A percentile compares a stretch with the other conserved stretches of the same genome.
Conservation (phyloP, 1,139 yeast species). For the Geotrichum fermentans region DNA sequence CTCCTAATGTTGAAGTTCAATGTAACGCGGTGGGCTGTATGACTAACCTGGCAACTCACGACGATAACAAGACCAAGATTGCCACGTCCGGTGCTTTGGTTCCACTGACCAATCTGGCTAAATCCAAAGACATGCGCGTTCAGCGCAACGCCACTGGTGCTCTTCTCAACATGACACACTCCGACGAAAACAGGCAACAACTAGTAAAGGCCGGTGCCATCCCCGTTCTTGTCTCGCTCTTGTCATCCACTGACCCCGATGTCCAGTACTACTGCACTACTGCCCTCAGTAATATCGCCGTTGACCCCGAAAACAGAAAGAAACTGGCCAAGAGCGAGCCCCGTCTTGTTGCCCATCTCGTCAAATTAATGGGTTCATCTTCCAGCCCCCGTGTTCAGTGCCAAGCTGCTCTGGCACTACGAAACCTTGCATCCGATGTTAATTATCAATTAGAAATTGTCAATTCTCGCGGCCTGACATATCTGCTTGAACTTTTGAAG, state of each 20-base stretch:
- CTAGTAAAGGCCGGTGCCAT: slow-evolving; percentile 97
- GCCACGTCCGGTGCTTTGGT: slow-evolving; percentile 96
- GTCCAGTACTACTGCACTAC: slow-evolving; percentile 98
- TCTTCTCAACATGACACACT: slow-evolving; percentile 93
- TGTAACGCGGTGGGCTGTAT: slow-evolving; percentile 99
- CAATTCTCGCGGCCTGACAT: slow-evolving; percentile 81
- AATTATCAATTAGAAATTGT: slow-evolving; percentile 90
- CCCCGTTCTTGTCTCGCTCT: slow-evolving; percentile 86
- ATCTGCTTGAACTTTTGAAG: slow-evolving; percentile 78
- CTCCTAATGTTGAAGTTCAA: slow-evolving; percentile 94
- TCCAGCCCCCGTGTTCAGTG: slow-evolving; percentile 90
- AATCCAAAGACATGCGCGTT: slow-evolving; percentile 89
- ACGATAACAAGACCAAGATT: slow-evolving; percentile 89
- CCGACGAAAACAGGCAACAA: slow-evolving; percentile 93
- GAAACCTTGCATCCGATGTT: slow-evolving; percentile 93
- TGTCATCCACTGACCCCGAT: slow-evolving; percentile 86
- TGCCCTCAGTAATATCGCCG: slow-evolving; percentile 94
- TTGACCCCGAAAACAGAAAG: slow-evolving; percentile 84
- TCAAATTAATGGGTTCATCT: slow-evolving; percentile 84
- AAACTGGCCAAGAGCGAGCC: slow-evolving; percentile 90
- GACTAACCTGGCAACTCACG: slow-evolving; percentile 97
- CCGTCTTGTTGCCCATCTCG: slow-evolving; percentile 82
- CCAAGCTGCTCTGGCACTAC: slow-evolving; percentile 92
- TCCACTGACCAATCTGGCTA: slow-evolving; percentile 90
- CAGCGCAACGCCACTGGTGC: slow-evolving; percentile 99